A percentile compares a stretch with the other conserved stretches of the same genome.
These are phyloP conservation scores for Ceratocystis smalleyi DNA, from an alignment of 2,329 filamentous ascomycete genomes.

Conservation along the genomic window DNA sequence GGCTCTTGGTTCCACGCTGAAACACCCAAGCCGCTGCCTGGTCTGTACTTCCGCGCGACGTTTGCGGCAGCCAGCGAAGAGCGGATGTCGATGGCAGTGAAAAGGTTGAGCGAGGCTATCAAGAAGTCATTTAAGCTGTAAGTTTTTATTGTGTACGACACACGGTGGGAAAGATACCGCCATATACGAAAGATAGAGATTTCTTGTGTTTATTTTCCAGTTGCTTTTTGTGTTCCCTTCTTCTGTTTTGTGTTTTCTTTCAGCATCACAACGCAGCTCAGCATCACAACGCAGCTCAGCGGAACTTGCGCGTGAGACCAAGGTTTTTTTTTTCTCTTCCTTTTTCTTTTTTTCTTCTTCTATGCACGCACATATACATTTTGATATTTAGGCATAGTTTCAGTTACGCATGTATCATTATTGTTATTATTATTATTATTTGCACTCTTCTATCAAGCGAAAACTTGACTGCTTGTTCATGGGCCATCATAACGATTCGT, in stretches of 20 bases:
- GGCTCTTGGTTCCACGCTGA: constrained; percentile 88
- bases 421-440: neutral
- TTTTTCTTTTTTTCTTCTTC: too few species aligned
- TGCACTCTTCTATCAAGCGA: neutral
- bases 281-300: neutral
- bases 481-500: neutral
- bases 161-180: neutral
- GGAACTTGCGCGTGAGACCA: neutral
- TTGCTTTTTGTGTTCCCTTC: neutral
- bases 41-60: constrained; percentile 77
- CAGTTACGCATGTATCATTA: too few species aligned
- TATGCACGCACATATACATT: neutral
- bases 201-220: neutral
- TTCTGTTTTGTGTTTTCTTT: neutral
- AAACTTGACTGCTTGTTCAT: neutral
- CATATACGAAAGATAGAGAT: neutral
- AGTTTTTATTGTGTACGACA: neutral
- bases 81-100: constrained; percentile 56
- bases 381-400: neutral
- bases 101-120: constrained; percentile 60
- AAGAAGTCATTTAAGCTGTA: constrained; percentile 36
- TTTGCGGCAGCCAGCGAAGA: constrained; percentile 65
- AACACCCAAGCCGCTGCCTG: constrained; percentile 37
- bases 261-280: neutral
- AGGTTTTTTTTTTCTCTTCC: neutral